Conservation (phyloP, 1,284 basidiomycete genomes). For the Agroathelia rolfsii region DNA sequence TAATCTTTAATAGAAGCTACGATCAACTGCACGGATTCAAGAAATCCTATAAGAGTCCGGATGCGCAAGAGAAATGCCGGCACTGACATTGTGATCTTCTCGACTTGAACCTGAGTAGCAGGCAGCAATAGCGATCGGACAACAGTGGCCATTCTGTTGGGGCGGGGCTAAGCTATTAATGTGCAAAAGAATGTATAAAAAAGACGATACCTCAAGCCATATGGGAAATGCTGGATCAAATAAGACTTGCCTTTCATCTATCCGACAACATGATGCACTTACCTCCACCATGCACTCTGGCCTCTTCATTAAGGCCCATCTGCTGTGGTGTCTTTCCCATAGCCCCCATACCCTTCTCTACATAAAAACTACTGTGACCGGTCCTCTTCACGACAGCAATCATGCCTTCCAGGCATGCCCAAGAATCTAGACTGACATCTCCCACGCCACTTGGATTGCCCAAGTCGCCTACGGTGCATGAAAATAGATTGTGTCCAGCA, state of each 20-base stretch:
- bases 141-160: conserved; percentile 64
- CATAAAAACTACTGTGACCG: conserved; percentile 76
- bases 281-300: conserved; percentile 67
- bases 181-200: conserved; percentile 3
- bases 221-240: conserved; percentile 59
- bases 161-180: conserved; percentile 7
- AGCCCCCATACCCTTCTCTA: conserved; percentile 73
- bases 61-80: conserved; percentile 3
- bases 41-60: conserved; percentile 3
- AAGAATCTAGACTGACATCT: conserved; percentile 72
- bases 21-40: conserved; percentile 37
- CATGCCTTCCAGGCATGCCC: conserved; percentile 70
- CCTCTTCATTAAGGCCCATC: conserved; percentile 54
- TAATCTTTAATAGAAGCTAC: conserved; percentile 60
- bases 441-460: conserved; percentile 53
- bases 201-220: conserved; percentile 56
- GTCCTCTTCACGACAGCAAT: conserved; percentile 66
- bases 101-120: conserved; percentile 74
- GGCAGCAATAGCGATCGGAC: conserved; percentile 69
- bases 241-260: conserved; percentile 7
- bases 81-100: conserved; percentile 66
- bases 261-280: conserved; percentile 18
- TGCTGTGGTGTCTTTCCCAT: conserved; percentile 69
- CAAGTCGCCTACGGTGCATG: conserved; percentile 72
- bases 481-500: conserved; percentile 67